Percentiles rank a stretch among this genome's conserved stretches.
phyloP scores from a whole-genome alignment of 2,329 filamentous ascomycete genomes.

The Xylariaceae sp. region DNA sequence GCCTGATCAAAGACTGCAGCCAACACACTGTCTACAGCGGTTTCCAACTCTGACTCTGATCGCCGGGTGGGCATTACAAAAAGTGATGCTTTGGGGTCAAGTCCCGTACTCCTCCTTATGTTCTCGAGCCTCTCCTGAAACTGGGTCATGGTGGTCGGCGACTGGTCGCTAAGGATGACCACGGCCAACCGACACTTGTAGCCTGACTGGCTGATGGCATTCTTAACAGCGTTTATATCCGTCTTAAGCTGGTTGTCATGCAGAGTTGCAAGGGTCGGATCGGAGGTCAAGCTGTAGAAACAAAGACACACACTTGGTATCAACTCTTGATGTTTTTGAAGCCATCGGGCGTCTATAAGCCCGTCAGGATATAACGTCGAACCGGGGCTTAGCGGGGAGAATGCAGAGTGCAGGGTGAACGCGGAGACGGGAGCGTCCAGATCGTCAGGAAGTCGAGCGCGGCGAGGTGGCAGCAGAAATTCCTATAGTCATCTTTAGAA shows the following conservation, averaged over 20 bases:
- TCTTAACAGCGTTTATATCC: conserved; percentile 81
- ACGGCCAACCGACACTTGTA: conserved; percentile 81
- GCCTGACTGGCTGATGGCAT: conserved; percentile 68
- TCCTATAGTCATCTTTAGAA: conserved; percentile 47
- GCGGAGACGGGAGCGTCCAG: conserved; percentile 54
- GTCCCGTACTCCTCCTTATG: conserved; percentile 77
- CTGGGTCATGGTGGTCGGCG: conserved; percentile 60
- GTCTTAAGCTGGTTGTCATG: conserved; percentile 86
- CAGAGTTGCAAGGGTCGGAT: conserved; percentile 75
- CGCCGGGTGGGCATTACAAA: conserved; percentile 82
- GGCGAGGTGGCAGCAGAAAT: conserved; percentile 62
- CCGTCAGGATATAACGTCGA: conserved; percentile 90
- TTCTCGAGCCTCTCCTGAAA: conserved; percentile 73
- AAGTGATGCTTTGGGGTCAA: conserved; percentile 80
- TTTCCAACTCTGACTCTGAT: conserved; percentile 72
- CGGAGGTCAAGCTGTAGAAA: conserved; percentile 78
- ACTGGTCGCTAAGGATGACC: conserved; percentile 76
- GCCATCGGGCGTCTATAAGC: conserved; percentile 80
- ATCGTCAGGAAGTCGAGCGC: conserved; percentile 58
- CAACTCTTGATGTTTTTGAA: conserved; percentile 85
- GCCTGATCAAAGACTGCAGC: conserved; percentile 74
- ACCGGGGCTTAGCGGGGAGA: conserved; percentile 85
- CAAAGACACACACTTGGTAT: conserved; percentile 81
- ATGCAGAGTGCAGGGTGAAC: conserved; percentile 80
- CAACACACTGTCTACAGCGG: conserved; percentile 76